A percentile compares a stretch with the other conserved stretches of the same genome.
Conservation (phyloP, 2,329 filamentous ascomycete species). For the Dryadomyces sulphureus region DNA sequence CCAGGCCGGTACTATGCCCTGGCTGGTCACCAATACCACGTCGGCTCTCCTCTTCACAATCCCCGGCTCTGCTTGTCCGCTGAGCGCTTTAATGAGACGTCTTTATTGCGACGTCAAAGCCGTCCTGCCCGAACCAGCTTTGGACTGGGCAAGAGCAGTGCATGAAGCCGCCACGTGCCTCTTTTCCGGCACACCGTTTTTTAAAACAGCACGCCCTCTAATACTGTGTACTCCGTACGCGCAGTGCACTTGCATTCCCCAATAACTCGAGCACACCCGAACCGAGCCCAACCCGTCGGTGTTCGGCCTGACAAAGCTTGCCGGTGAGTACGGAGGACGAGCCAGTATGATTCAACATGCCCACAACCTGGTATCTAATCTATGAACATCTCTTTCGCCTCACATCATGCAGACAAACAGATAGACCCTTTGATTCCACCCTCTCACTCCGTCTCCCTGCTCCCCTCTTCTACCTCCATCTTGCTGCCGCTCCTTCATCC, state of each 20-base stretch:
- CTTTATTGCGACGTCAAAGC: neutral
- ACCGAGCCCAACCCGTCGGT: neutral
- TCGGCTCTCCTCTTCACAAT: neutral
- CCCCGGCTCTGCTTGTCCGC: no score
- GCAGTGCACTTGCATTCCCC: no score
- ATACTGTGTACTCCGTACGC: no score
- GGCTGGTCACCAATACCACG: neutral
- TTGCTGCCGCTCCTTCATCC: neutral
- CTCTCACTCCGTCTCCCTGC: no score
- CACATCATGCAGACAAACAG: neutral
- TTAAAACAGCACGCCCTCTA: no score
- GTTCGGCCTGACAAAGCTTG: neutral
- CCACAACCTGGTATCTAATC: no score
- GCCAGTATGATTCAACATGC: no score
- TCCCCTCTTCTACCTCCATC: neutral
- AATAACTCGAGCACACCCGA: no score
- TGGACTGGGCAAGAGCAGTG: neutral
- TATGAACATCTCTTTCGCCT: no score
- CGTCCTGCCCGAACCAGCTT: neutral
- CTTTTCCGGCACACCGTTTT: neutral
- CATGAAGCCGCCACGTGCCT: neutral
- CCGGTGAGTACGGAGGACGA: no score
- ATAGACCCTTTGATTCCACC: neutral
- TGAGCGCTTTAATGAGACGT: neutral
- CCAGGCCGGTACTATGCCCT: neutral